Evolutionary conservation across 169 alveolate species (phyloP).

Genomic region (Plasmodium vivax): DNA sequence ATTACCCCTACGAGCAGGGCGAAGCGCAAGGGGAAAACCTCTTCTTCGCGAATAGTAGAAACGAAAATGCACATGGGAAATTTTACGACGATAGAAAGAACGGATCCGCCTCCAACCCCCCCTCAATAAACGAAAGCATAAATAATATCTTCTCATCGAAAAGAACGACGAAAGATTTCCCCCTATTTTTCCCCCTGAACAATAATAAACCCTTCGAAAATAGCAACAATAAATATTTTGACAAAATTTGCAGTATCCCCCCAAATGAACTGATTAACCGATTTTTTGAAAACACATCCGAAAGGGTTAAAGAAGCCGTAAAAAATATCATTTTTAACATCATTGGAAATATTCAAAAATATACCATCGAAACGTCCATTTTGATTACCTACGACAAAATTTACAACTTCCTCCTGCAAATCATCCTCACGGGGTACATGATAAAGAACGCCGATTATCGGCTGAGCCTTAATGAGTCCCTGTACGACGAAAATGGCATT

Average conservation of each 20-base stretch:
- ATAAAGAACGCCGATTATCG: conserved; percentile 87
- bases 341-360: conserved; percentile 84
- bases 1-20: neutral
- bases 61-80: neutral
- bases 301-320: conserved; percentile 86
- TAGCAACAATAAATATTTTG: conserved; percentile 73
- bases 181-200: conserved; percentile 51
- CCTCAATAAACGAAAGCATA: conserved; percentile 39
- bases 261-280: conserved; percentile 81
- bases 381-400: conserved; percentile 85
- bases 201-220: conserved; percentile 65
- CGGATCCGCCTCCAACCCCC: neutral
- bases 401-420: conserved; percentile 80
- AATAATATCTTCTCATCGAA: conserved; percentile 45
- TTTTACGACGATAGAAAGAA: neutral
- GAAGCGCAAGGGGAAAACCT: neutral
- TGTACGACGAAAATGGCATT: conserved; percentile 49
- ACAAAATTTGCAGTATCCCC: conserved; percentile 67
- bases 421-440: conserved; percentile 87
- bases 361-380: conserved; percentile 85
- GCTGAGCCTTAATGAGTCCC: conserved; percentile 78
- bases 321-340: conserved; percentile 83
- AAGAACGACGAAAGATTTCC: conserved; percentile 51
- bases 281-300: conserved; percentile 83
- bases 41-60: neutral